Evolutionary conservation across 768 basidiomycete species (phyloP).

Genomic region (Collybiopsis luxurians): DNA sequence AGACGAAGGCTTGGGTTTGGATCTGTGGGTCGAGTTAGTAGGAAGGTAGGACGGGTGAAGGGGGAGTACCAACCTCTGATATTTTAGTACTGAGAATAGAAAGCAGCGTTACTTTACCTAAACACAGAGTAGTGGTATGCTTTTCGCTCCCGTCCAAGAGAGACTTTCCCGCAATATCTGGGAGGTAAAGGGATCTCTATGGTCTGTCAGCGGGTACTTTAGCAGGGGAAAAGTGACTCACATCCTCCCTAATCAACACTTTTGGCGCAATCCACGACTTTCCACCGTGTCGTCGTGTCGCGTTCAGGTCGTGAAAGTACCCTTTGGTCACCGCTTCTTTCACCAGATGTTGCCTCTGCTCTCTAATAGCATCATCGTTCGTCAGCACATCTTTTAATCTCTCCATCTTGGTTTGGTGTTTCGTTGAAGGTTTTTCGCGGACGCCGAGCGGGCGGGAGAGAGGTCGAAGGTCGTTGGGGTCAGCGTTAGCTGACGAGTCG

Average conservation of each 20-base stretch:
- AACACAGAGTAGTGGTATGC: slow-evolving; percentile 77
- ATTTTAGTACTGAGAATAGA: slow-evolving; percentile 83
- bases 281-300: slow-evolving; percentile 79
- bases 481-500: background rate
- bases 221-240: slow-evolving; percentile 43
- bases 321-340: slow-evolving; percentile 61
- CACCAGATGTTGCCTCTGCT: slow-evolving; percentile 29
- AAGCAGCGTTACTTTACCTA: slow-evolving; percentile 75
- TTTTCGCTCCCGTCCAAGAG: slow-evolving; percentile 52
- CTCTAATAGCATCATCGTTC: slow-evolving; percentile 4
- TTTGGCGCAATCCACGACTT: slow-evolving; percentile 94
- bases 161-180: slow-evolving; percentile 75
- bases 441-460: slow-evolving; percentile 3
- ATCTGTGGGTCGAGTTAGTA: slow-evolving; percentile 43
- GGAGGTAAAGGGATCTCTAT: slow-evolving; percentile 95
- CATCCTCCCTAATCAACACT: slow-evolving; percentile 87
- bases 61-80: slow-evolving; percentile 73
- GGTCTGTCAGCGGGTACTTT: too few species aligned
- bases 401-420: background rate
- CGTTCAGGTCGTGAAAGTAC: slow-evolving; percentile 86
- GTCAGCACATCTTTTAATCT: slow-evolving; percentile 7
- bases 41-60: background rate
- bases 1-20: slow-evolving; percentile 72
- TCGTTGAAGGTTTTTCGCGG: background rate
- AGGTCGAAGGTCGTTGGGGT: background rate